These are phyloP conservation scores for Leishmania mexicana DNA, from an alignment of 208 protist genomes.

Conservation along the genomic window DNA sequence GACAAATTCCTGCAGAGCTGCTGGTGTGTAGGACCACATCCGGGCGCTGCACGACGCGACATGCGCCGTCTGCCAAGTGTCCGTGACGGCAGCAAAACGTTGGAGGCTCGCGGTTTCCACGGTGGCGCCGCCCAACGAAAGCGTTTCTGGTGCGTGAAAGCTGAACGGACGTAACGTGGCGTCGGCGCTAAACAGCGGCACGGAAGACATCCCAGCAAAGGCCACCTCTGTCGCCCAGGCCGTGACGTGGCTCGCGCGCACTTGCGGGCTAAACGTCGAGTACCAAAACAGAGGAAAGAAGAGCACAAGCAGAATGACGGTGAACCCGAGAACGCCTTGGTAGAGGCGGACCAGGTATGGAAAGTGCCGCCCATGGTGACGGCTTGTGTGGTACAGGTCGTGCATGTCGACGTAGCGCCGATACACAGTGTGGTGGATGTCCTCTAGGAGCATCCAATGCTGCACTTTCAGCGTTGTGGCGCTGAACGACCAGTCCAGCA, in stretches of 20 bases:
- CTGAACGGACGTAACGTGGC: conserved; percentile 2
- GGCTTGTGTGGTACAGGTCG: conserved; percentile 54
- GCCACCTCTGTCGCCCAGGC: conserved; percentile 30
- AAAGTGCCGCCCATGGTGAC: conserved; percentile 40
- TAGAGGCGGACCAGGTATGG: conserved; percentile 52
- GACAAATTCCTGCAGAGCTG: conserved; percentile 17
- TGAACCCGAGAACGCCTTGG: conserved; percentile 61
- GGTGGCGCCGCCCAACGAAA: background rate
- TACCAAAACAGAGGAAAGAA: conserved; percentile 83
- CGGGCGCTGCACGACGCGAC: conserved; percentile 24
- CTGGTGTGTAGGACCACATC: conserved; percentile 38
- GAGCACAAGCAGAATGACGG: conserved; percentile 44
- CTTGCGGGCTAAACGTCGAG: conserved; percentile 74
- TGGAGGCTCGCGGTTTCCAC: conserved; percentile 7
- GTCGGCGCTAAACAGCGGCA: conserved; percentile 26
- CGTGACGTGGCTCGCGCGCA: conserved; percentile 43
- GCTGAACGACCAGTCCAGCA: conserved; percentile 82
- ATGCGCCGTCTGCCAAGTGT: conserved; percentile 31
- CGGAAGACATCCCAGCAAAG: conserved; percentile 5
- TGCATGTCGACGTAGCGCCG: conserved; percentile 68
- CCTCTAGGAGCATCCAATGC: conserved; percentile 85
- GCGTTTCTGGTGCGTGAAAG: conserved; percentile 24
- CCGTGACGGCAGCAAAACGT: conserved; percentile 17
- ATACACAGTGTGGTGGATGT: conserved; percentile 68
- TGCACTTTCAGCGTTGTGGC: conserved; percentile 68